These are phyloP conservation scores for Macrotyloma uniflorum DNA, from an alignment of 306 rosid genomes.

Conservation along the genomic window DNA sequence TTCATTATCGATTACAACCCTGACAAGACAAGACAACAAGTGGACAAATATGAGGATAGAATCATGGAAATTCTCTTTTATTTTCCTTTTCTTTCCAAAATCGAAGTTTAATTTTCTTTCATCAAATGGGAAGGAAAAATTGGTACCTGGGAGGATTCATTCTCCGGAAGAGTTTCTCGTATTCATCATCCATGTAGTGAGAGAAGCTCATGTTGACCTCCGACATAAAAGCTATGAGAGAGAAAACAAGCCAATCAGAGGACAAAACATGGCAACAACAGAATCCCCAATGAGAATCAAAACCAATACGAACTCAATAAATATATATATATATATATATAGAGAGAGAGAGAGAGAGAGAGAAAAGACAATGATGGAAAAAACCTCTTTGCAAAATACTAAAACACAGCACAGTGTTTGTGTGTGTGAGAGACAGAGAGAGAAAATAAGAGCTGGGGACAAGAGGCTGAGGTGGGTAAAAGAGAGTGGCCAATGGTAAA, in stretches of 20 bases:
- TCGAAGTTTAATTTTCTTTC: neutral
- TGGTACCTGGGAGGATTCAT: conserved; percentile 87
- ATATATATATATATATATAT: neutral
- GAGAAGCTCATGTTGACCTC: conserved; percentile 82
- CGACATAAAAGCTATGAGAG: conserved; percentile 58
- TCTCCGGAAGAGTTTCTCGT: conserved; percentile 84
- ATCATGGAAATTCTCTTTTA: conserved; percentile 19
- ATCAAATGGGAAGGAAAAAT: conserved; percentile 30
- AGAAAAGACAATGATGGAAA: conserved; percentile 28
- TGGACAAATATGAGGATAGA: conserved; percentile 35
- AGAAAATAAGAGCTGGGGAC: conserved; percentile 16
- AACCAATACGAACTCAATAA: conserved; percentile 32
- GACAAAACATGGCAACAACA: conserved; percentile 41
- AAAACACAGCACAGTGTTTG: conserved; percentile 1
- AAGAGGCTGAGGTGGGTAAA: conserved; percentile 34
- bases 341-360: neutral
- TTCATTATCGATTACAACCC: conserved; percentile 95
- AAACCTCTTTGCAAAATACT: conserved; percentile 17
- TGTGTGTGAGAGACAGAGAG: neutral
- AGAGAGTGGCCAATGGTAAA: conserved; percentile 44
- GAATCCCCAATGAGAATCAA: conserved; percentile 51
- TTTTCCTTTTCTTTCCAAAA: neutral
- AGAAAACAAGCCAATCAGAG: conserved; percentile 51
- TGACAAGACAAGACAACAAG: conserved; percentile 49
- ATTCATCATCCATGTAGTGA: conserved; percentile 84